These are phyloP conservation scores for Cardamine chenopodiifolia DNA, from an alignment of 345 rosid species.

Conservation along the genomic window DNA sequence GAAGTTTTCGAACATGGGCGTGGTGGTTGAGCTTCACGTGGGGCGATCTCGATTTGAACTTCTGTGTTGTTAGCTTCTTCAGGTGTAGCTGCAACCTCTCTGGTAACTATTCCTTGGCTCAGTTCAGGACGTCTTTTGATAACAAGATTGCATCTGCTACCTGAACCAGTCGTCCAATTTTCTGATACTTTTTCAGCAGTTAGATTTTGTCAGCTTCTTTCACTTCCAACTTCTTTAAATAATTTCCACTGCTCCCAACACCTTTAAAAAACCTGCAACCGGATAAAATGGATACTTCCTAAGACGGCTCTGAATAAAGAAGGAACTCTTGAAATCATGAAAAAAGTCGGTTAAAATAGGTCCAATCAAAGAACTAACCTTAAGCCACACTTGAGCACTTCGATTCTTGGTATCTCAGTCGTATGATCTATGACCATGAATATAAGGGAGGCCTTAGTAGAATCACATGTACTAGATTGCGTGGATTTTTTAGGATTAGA, in stretches of 20 bases:
- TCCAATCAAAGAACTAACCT: constrained; percentile 6
- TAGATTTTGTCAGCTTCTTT: neutral
- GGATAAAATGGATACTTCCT: neutral
- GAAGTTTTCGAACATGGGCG: neutral
- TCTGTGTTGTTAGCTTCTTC: neutral
- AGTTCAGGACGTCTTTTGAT: neutral
- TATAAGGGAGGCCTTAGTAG: neutral
- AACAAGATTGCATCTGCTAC: neutral
- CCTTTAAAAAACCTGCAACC: neutral
- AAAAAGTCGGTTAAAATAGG: neutral
- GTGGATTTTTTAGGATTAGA: too few species aligned
- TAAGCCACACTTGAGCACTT: constrained; percentile 19
- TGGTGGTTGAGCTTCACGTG: neutral
- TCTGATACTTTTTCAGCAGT: neutral
- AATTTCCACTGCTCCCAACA: neutral
- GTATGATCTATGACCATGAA: neutral
- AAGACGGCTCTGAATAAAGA: neutral
- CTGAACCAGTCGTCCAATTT: neutral
- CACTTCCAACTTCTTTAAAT: neutral
- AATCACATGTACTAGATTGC: neutral
- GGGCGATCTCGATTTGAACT: neutral
- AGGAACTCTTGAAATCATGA: neutral
- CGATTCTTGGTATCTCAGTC: neutral
- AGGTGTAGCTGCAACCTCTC: neutral
- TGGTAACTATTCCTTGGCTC: neutral